Evolutionary conservation across 352 stramenopile genomes (phyloP).

Genomic region (Phytophthora uliginosa): DNA sequence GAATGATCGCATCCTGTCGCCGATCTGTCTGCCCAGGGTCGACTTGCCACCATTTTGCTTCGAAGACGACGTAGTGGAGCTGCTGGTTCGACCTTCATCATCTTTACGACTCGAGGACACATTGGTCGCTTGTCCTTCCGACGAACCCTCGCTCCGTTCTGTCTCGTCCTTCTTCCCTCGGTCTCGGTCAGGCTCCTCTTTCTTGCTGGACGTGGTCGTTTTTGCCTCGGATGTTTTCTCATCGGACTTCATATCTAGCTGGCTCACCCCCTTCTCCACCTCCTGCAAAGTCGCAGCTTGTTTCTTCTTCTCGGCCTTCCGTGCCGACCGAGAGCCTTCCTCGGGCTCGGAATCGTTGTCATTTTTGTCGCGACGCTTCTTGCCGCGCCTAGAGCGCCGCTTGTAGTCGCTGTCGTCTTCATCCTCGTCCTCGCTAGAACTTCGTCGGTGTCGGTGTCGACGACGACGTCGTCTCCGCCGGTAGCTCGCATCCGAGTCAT

Average conservation of each 20-base stretch:
- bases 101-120: conserved; percentile 55
- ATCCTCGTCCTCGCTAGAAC: conserved; percentile 69
- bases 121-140: conserved; percentile 29
- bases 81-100: conserved; percentile 61
- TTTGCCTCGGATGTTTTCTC: conserved; percentile 26
- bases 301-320: conserved; percentile 48
- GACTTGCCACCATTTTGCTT: conserved; percentile 44
- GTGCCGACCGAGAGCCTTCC: conserved; percentile 35
- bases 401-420: conserved; percentile 67
- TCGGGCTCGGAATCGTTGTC: conserved; percentile 43
- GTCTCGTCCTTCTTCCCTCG: conserved; percentile 36
- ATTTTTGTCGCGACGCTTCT: conserved; percentile 53
- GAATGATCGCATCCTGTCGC: conserved; percentile 86
- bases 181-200: conserved; percentile 25
- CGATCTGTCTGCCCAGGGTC: conserved; percentile 79
- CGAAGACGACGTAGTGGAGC: conserved; percentile 24
- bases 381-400: conserved; percentile 45
- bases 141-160: conserved; percentile 34
- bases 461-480: conserved; percentile 51
- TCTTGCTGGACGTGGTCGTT: conserved; percentile 19
- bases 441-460: conserved; percentile 47
- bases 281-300: conserved; percentile 18
- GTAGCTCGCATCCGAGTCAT: conserved; percentile 58
- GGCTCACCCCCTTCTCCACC: conserved; percentile 47
- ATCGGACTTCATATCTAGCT: conserved; percentile 47